phyloP scores from a whole-genome alignment of 352 stramenopile species.

The Phytophthora megakarya region DNA sequence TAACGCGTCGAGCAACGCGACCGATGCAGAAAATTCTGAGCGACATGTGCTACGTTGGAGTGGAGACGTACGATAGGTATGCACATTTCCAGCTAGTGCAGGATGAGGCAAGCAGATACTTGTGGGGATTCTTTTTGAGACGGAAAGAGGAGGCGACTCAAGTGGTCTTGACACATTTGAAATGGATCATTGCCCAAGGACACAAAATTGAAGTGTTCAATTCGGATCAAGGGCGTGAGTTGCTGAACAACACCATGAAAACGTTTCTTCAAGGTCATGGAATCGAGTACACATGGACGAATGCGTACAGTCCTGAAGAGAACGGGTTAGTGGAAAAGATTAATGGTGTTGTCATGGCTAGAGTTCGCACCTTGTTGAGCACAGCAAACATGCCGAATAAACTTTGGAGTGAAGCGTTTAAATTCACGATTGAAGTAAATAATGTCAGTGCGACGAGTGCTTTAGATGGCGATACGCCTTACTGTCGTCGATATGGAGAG shows the following conservation, averaged over 20 bases:
- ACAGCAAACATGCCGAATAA: not conserved
- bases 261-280: not conserved
- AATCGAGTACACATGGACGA: conserved; percentile 9
- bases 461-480: not conserved
- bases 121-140: not conserved
- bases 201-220: conserved; percentile 3
- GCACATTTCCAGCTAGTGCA: conserved; percentile 5
- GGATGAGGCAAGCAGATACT: conserved; percentile 3
- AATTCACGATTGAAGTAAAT: not conserved
- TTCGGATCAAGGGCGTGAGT: conserved; percentile 10
- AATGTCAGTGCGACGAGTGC: not conserved
- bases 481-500: not conserved
- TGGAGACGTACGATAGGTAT: not conserved
- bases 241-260: not conserved
- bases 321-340: conserved; percentile 14
- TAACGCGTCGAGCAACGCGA: not conserved
- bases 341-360: conserved; percentile 6
- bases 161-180: not conserved
- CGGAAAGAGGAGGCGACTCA: not conserved
- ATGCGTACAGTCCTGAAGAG: conserved; percentile 5
- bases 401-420: conserved; percentile 12
- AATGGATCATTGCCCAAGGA: not conserved
- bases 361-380: conserved; percentile 2
- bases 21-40: not conserved
- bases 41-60: not conserved